Evolutionary conservation across 2,329 filamentous ascomycete species (phyloP), one percentile per base, ranked within the genome.

Genomic region (Exophiala bonariae): DNA sequence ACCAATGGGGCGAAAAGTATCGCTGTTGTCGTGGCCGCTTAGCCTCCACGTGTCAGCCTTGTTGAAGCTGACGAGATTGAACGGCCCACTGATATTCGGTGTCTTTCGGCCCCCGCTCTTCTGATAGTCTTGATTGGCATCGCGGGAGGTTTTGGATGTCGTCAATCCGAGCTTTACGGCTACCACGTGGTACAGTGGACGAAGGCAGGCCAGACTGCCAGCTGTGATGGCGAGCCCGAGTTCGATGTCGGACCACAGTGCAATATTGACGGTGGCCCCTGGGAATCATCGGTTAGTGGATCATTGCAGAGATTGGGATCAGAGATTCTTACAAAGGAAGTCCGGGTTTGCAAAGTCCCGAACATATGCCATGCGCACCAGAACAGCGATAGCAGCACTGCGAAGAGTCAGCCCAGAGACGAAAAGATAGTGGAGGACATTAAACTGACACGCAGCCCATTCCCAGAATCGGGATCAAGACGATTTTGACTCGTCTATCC

Each of bases 391-490:
- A 0, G 73, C 76, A 18, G 71, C 75, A 44, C 75, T 69, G 17
- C 17, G n/a, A 14, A 34, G 13, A 5, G 32, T 34, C 6, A 34
- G 32, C 14, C 6, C 5, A 14, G 32, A 34, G 17, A 7, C 32
- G 14, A 14, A 6, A 34, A n/a, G 32, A 34, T 14, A n/a, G n/a
- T n/a, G 13, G 13, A 8, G 7, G 32, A 18, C n/a, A 34, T 34
- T 7, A 18, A 18, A 34, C 32, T 5, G 8, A 34, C 32, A 34
- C 13, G 56, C 80, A 80, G 20, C 79, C 83, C 66, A 83, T 73
- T 5, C 71, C 71, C 40, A 85, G 64, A 35, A 84, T 71, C 4
- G 70, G 68, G 8, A 74, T 73, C 17, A 83, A 65, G 2, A 78
- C 71, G 5, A 72, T 23, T 58, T 82, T 83, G 2, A 73, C 76